These are phyloP conservation scores for Mangifera indica DNA, from an alignment of 345 rosid genomes.

Conservation along the genomic window DNA sequence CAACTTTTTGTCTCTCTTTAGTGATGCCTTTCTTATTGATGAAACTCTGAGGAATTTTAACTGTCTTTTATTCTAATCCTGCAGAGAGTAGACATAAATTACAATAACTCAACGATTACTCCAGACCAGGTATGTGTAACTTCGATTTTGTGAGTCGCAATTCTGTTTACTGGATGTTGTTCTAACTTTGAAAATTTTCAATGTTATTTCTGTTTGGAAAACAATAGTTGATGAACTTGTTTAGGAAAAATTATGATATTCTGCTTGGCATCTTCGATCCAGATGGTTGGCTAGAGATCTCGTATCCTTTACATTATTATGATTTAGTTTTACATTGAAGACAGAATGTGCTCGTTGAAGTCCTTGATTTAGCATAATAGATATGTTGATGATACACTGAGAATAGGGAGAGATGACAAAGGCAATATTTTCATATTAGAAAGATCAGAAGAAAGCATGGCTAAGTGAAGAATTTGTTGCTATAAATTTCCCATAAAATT, in stretches of 20 bases:
- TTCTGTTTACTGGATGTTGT: neutral
- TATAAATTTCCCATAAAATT: neutral
- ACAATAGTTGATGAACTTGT: conserved; percentile 72
- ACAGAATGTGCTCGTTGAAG: conserved; percentile 11
- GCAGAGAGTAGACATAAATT: conserved; percentile 72
- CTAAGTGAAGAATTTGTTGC: neutral
- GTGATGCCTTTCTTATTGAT: neutral
- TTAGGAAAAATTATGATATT: conserved; percentile 64
- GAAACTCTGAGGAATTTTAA: conserved; percentile 3
- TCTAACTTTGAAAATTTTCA: neutral
- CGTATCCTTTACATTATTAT: conserved; percentile 58
- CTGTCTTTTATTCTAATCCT: conserved; percentile 16
- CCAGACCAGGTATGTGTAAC: conserved; percentile 61
- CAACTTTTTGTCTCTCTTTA: neutral
- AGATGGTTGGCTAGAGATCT: conserved; percentile 80
- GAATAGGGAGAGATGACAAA: conserved; percentile 83
- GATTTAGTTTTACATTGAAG: neutral
- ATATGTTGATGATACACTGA: conserved; percentile 67
- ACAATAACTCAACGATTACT: conserved; percentile 60
- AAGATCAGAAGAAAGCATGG: conserved; percentile 43
- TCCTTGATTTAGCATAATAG: conserved; percentile 48
- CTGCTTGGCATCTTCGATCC: conserved; percentile 75
- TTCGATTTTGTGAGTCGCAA: neutral
- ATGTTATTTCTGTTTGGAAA: conserved; percentile 12
- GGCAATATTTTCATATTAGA: conserved; percentile 52